Base-by-base conservation (phyloP, 768 basidiomycete species). In the Podaxis mareebaensis region DNA sequence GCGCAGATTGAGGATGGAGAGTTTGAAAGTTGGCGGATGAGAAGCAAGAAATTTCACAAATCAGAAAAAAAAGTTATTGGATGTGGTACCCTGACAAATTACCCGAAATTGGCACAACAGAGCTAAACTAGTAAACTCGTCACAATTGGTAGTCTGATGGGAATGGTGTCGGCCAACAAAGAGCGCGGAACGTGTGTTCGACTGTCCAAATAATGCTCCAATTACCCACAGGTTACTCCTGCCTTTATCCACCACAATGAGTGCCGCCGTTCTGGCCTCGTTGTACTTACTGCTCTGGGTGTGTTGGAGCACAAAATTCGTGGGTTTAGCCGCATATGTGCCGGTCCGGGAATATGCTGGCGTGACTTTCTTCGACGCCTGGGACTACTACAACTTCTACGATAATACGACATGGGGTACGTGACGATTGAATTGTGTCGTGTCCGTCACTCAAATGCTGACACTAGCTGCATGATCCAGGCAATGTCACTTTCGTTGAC, bases 401-500 rank as follows among this genome's bases (percentile, higher is more conserved):
- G 66, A 67, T 39, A 67, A 67, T 38, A 67, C 66, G 54, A 67
- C 66, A 60, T 67, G 64, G 64, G 66, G 66, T 67, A 55, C 7
- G 61, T 58, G 44, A 22, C 55, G 28, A 38, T 51, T 40, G 24
- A 40, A 26, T 51, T 39, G 36, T 8, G 28, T 38, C 51, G 13
- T 20, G 52, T 26, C 54, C 39, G 38, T 30, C 60, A 30, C 20
- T 28, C 28, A n/a, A 10, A 56, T 49, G 20, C 48, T 60, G 64
- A 61, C 64, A 48, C 28, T 8, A 20, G 49, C 33, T 39, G 53
- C 20, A 61, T 42, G 48, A 60, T 30, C 67, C 65, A 88, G 90
- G 89, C 42, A 85, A 90, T 67, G 87, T 85, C 17, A 84, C 83
- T 46, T 91, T 82, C 78, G 76, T 87, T 17, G 79, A 81, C 67